Percentiles rank a stretch among this genome's conserved stretches.
Conservation (phyloP, 2,329 filamentous ascomycete genomes). For the Cordyceps pruinosa region DNA sequence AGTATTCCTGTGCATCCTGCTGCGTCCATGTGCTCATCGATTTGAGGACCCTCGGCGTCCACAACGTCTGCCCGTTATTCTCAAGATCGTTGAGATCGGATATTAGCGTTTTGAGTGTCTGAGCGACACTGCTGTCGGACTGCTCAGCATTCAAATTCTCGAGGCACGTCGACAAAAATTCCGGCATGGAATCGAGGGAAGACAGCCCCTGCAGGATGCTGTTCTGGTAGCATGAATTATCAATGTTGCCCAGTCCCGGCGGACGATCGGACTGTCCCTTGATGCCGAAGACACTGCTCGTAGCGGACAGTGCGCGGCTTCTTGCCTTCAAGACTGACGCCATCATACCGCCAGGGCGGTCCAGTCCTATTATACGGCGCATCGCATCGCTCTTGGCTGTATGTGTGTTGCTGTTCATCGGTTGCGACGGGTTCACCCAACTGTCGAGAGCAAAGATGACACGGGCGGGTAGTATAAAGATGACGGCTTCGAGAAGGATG, state of each 20-base stretch:
- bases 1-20: conserved; percentile 97
- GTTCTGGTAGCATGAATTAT: conserved; percentile 98
- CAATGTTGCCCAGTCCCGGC: conserved; percentile 76
- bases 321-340: conserved; percentile 52
- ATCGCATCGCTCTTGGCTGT: conserved; percentile 59
- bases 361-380: conserved; percentile 55
- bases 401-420: conserved; percentile 36
- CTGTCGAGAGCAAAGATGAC: conserved; percentile 51
- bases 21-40: conserved; percentile 94
- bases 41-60: conserved; percentile 76
- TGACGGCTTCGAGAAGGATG: conserved; percentile 54
- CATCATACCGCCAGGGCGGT: conserved; percentile 46
- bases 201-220: conserved; percentile 83
- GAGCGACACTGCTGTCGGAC: conserved; percentile 31
- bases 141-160: conserved; percentile 22
- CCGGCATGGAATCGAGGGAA: conserved; percentile 61
- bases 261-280: conserved; percentile 40
- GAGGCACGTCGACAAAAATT: conserved; percentile 52
- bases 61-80: conserved; percentile 70
- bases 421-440: conserved; percentile 42
- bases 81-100: conserved; percentile 59
- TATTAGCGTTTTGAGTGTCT: conserved; percentile 58
- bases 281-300: conserved; percentile 34
- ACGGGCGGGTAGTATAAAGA: conserved; percentile 49
- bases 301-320: conserved; percentile 48